A percentile compares a stretch with the other conserved stretches of the same genome.
Conservation (phyloP, 1,139 yeast genomes). For the Magnusiomyces sp. region DNA sequence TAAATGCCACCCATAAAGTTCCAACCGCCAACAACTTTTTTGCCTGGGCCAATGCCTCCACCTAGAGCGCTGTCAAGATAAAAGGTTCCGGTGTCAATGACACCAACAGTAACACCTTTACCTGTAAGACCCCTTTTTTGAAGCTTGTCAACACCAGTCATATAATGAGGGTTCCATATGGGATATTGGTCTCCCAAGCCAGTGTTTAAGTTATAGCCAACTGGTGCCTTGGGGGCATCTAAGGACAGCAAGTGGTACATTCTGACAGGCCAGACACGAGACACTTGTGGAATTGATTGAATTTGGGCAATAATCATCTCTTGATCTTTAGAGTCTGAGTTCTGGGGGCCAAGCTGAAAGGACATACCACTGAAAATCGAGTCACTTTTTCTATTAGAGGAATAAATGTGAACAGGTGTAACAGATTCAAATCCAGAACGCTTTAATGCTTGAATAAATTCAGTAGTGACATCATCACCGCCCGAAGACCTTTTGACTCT, state of each 20-base stretch:
- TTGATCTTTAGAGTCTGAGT: not conserved
- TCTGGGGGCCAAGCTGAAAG: constrained; percentile 5
- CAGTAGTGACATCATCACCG: not conserved
- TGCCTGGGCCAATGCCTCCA: constrained; percentile 20
- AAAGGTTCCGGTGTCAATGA: constrained; percentile 20
- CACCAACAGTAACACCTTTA: constrained; percentile 17
- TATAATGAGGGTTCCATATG: constrained; percentile 19
- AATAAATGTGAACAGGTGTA: constrained; percentile 8
- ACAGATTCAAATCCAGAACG: constrained; percentile 10
- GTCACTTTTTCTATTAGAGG: no score
- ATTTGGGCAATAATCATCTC: not conserved
- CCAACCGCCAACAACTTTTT: constrained; percentile 18
- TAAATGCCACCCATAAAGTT: constrained; percentile 19
- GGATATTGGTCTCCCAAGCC: no score
- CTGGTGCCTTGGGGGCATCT: not conserved
- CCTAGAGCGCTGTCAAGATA: constrained; percentile 19
- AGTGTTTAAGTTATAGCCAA: not conserved
- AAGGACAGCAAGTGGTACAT: not conserved
- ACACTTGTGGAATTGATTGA: constrained; percentile 10
- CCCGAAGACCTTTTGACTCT: not conserved
- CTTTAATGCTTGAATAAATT: constrained; percentile 6
- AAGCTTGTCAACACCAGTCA: constrained; percentile 19
- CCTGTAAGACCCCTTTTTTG: constrained; percentile 18
- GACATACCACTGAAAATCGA: constrained; percentile 13
- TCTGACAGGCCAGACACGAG: constrained; percentile 16